Evolutionary conservation across 805 yeast species (phyloP), one percentile per base, ranked within the genome.

Genomic region (Spathaspora hagerdaliae): DNA sequence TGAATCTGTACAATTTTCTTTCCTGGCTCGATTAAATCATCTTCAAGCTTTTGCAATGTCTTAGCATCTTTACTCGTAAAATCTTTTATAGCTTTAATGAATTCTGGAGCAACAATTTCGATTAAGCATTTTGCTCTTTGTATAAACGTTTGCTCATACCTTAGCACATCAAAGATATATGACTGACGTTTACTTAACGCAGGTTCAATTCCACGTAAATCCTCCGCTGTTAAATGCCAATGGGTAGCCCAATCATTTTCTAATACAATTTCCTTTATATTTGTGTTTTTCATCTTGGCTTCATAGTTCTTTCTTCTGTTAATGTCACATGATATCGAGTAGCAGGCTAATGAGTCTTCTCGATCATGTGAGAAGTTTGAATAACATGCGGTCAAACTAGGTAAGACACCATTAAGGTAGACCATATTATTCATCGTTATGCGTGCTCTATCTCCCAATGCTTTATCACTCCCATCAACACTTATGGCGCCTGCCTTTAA

Each of bases 111-210:
- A 5, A 69, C 75, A 6, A 58, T 45, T 32, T 77, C 78, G 3
- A 85, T 69, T 43, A 87, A 83, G 3, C 84, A 79, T 49, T 75
- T 73, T 2, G 90, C 83, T 56, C 87, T 75, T 41, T 78, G 81
- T 24, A 87, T 75, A 43, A 84, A 85, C 13, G 80, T 75, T 54
- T 84, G 87, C 52, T 87, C 96, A 39, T 81, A 77, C 45, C 81
- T 72, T 27, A 88, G 78, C 40, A 87, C 65, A 58, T 88, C 96
- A 63, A 85, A 89, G 4, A 87, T 75, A 46, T 83, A 81, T 45
- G 87, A 83, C 59, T 88, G 96, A 33, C 81, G 73, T 54, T 79
- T 80, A n/a, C 81, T 70, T 44, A 80, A 78, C 9, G 63, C 60
- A 9, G 74, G 74, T 43, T 75, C 81, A 7, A 79, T 64, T n/a